Percentiles rank a stretch among this genome's conserved stretches.
phyloP scores from a whole-genome alignment of 2,329 filamentous ascomycete genomes.

The Diaporthe caulivora region DNA sequence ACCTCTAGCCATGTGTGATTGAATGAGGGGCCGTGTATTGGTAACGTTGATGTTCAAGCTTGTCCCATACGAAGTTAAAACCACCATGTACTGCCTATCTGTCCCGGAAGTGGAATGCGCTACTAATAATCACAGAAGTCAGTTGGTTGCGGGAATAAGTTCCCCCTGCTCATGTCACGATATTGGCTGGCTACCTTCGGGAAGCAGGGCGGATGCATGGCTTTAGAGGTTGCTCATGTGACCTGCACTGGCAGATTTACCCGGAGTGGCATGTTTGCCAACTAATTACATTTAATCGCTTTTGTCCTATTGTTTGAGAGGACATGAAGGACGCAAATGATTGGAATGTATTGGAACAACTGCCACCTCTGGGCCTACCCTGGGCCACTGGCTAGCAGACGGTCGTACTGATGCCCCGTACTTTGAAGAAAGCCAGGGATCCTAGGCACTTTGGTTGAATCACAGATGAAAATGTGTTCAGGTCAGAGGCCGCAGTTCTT shows the following conservation, averaged over 20 bases:
- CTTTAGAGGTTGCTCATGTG: background rate
- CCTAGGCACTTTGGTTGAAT: background rate
- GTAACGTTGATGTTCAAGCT: too few relatives aligned
- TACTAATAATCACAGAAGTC: too few relatives aligned
- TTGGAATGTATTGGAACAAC: background rate
- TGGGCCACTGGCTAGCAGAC: background rate
- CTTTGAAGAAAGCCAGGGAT: background rate
- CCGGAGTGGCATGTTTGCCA: background rate
- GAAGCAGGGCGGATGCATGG: too few relatives aligned
- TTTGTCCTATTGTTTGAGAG: background rate
- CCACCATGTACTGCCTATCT: too few relatives aligned
- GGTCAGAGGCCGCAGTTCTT: conserved; percentile 24
- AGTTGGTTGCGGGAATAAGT: too few relatives aligned
- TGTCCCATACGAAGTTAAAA: too few relatives aligned
- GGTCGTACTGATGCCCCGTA: background rate
- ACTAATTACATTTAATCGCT: background rate
- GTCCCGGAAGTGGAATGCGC: too few relatives aligned
- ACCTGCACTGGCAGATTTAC: too few relatives aligned
- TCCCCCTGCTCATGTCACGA: too few relatives aligned
- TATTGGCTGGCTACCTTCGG: background rate
- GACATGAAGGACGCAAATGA: background rate
- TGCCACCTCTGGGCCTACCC: background rate
- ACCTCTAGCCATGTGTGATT: too few relatives aligned
- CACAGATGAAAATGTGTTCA: background rate
- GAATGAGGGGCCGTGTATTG: too few relatives aligned